Evolutionary conservation across 805 yeast species (phyloP).

Genomic region (Yarrowia deformans): DNA sequence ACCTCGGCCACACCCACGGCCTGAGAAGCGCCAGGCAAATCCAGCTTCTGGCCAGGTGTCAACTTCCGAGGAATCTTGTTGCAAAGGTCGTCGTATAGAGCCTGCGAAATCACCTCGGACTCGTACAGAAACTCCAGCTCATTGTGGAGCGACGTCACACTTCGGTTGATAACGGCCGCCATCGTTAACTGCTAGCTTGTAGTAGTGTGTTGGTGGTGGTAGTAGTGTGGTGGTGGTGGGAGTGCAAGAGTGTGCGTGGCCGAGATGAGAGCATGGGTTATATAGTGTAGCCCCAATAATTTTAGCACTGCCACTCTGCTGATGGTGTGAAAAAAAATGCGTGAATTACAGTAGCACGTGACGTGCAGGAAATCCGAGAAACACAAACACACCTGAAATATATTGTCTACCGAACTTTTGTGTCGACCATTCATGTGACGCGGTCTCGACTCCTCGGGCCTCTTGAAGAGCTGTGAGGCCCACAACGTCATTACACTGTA

Average conservation of each 20-base stretch:
- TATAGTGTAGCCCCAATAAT: constrained; percentile 13
- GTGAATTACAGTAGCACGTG: constrained; percentile 10
- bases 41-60: constrained; percentile 38
- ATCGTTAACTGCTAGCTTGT: constrained; percentile 2
- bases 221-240: neutral
- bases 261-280: neutral
- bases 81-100: constrained; percentile 60
- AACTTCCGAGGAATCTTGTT: constrained; percentile 61
- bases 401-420: neutral
- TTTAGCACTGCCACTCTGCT: constrained; percentile 35
- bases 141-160: constrained; percentile 74
- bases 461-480: neutral
- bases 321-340: neutral
- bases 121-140: constrained; percentile 83
- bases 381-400: neutral
- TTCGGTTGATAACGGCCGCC: constrained; percentile 63
- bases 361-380: neutral
- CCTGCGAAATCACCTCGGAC: constrained; percentile 71
- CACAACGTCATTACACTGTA: neutral
- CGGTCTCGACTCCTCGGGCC: neutral
- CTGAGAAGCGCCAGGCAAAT: constrained; percentile 48
- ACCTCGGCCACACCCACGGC: constrained; percentile 59
- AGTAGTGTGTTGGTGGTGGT: neutral
- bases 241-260: constrained; percentile 12
- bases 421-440: too few relatives aligned